These are phyloP conservation scores for Auxenochlorella pyrenoidosa DNA, from an alignment of 139 green algal genomes.

Conservation along the genomic window DNA sequence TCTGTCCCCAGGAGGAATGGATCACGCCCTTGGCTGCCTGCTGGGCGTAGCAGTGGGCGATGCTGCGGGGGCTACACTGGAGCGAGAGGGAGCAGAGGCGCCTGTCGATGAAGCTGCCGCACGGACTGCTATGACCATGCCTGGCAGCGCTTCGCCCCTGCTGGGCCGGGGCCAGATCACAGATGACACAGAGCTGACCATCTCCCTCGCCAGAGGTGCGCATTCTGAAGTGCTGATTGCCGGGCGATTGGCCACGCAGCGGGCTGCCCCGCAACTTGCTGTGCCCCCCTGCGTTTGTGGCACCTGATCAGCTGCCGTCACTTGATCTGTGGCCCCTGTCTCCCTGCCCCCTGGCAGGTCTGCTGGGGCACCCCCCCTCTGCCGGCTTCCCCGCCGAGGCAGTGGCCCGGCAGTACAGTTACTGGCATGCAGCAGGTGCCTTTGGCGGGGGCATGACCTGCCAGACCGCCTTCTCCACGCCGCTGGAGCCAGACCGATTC, in stretches of 20 bases:
- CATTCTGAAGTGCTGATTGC: too few relatives aligned
- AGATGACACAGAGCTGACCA: conserved; percentile 29
- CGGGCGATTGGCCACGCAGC: too few relatives aligned
- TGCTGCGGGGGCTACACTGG: neutral
- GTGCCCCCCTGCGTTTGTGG: too few relatives aligned
- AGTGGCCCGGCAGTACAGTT: neutral
- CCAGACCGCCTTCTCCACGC: neutral
- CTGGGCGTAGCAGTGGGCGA: conserved; percentile 21
- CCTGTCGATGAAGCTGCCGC: neutral
- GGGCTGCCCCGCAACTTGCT: too few relatives aligned
- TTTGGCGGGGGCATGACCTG: conserved; percentile 18
- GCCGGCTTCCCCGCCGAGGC: conserved; percentile 1
- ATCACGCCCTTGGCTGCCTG: neutral
- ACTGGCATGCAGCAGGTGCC: conserved; percentile 8
- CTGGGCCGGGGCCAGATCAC: conserved; percentile 11
- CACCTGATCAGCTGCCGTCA: too few relatives aligned
- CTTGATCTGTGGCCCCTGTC: too few relatives aligned
- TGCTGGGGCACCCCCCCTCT: neutral
- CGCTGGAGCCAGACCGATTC: neutral
- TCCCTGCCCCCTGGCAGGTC: neutral
- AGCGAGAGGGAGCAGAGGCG: neutral
- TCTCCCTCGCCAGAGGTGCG: conserved; percentile 23
- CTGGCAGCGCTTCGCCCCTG: neutral
- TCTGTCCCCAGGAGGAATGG: neutral
- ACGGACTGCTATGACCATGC: neutral